Evolutionary conservation across 495 filamentous ascomycete genomes (phyloP).

Genomic region (Recurvomyces mirabilis): DNA sequence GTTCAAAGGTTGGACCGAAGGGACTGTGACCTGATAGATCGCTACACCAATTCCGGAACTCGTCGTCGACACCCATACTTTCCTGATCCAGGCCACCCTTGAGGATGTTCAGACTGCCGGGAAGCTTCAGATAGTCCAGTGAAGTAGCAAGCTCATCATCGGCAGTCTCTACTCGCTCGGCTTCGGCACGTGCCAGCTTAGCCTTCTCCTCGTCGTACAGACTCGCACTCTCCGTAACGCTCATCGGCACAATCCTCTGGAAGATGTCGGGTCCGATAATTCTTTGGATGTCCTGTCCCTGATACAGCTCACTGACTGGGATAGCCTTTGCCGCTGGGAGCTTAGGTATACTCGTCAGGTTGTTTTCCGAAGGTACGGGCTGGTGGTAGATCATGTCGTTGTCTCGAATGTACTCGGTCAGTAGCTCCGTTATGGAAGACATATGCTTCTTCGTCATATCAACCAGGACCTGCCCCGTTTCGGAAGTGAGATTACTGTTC

Average conservation of each 20-base stretch:
- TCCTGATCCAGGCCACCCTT: constrained; percentile 92
- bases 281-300: constrained; percentile 89
- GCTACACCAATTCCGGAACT: constrained; percentile 86
- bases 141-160: constrained; percentile 94
- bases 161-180: constrained; percentile 79
- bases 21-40: constrained; percentile 77
- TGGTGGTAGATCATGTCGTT: constrained; percentile 99
- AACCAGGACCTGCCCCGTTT: constrained; percentile 58
- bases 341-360: constrained; percentile 71
- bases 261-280: constrained; percentile 98
- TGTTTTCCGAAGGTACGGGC: constrained; percentile 71
- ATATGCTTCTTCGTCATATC: constrained; percentile 78
- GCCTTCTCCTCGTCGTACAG: constrained; percentile 98
- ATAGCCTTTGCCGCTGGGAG: constrained; percentile 96
- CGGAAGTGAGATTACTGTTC: constrained; percentile 71
- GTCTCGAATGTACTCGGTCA: constrained; percentile 69
- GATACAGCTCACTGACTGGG: constrained; percentile 90
- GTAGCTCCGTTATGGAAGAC: constrained; percentile 65
- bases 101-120: constrained; percentile 75
- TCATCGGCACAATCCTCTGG: constrained; percentile 89
- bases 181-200: constrained; percentile 85
- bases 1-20: constrained; percentile 63
- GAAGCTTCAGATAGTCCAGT: constrained; percentile 84
- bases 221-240: constrained; percentile 91
- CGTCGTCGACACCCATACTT: constrained; percentile 66